phyloP scores from a whole-genome alignment of 192 early-diverging fungal species.

The Backusella westeae region DNA sequence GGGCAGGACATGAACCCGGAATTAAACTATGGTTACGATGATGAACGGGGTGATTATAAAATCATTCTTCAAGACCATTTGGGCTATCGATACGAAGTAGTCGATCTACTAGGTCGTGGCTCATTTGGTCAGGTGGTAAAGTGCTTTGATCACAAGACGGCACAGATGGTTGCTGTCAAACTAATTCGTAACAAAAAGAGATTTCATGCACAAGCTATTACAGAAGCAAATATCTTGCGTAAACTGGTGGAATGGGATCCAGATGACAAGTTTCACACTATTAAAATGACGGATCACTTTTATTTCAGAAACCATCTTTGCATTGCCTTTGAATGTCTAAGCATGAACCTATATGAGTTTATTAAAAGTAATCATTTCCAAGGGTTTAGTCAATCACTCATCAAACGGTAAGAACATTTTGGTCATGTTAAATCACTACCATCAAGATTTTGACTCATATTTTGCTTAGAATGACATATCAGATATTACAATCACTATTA shows the following conservation, averaged over 20 bases:
- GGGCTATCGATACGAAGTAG: slow-evolving; percentile 87
- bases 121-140: slow-evolving; percentile 94
- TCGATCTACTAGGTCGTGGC: slow-evolving; percentile 85
- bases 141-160: slow-evolving; percentile 88
- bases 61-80: slow-evolving; percentile 84
- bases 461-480: slow-evolving; percentile 59
- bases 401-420: slow-evolving; percentile 44
- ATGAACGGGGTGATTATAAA: slow-evolving; percentile 89
- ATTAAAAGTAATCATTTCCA: slow-evolving; percentile 88
- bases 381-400: slow-evolving; percentile 73
- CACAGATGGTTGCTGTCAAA: slow-evolving; percentile 82
- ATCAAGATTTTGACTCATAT: not conserved
- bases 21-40: slow-evolving; percentile 52
- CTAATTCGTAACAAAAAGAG: slow-evolving; percentile 93
- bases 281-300: slow-evolving; percentile 87
- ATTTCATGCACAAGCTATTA: slow-evolving; percentile 89
- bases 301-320: slow-evolving; percentile 93
- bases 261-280: slow-evolving; percentile 64
- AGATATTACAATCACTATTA: slow-evolving; percentile 78
- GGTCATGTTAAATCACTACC: not conserved
- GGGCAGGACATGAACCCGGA: not conserved
- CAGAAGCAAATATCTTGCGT: slow-evolving; percentile 90
- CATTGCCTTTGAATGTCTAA: slow-evolving; percentile 88
- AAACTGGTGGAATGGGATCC: slow-evolving; percentile 76
- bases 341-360: slow-evolving; percentile 93